phyloP scores from a whole-genome alignment of 352 stramenopile genomes.

The Phytophthora pinifolia region DNA sequence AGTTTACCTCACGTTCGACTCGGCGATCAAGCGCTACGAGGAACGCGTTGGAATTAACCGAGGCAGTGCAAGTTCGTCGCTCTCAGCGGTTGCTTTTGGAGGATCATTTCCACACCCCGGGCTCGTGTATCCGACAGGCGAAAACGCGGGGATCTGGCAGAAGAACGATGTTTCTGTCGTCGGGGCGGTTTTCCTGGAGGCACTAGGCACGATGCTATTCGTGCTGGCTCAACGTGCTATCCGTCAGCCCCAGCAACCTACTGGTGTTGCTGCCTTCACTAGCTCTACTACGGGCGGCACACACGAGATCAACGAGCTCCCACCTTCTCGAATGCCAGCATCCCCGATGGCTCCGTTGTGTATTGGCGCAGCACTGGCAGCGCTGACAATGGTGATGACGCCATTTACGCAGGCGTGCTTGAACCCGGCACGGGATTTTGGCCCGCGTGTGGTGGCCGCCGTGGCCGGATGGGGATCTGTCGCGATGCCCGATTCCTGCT shows the following conservation, averaged over 20 bases:
- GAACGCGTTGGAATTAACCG: constrained; percentile 32
- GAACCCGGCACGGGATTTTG: constrained; percentile 81
- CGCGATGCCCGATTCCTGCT: constrained; percentile 44
- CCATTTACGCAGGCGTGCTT: constrained; percentile 72
- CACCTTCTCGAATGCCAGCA: constrained; percentile 10
- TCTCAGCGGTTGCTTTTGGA: constrained; percentile 66
- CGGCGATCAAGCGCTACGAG: constrained; percentile 57
- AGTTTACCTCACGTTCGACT: constrained; percentile 51
- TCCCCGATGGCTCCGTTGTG: constrained; percentile 39
- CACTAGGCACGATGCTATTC: constrained; percentile 57
- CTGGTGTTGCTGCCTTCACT: constrained; percentile 22
- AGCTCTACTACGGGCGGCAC: constrained; percentile 2
- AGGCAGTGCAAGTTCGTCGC: constrained; percentile 35
- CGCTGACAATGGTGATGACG: constrained; percentile 51
- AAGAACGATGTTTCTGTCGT: constrained; percentile 35
- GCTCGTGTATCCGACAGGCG: constrained; percentile 22
- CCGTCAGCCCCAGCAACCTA: constrained; percentile 28
- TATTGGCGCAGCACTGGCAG: constrained; percentile 51
- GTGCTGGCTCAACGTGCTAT: constrained; percentile 63
- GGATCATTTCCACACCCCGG: constrained; percentile 69
- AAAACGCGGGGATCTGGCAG: constrained; percentile 8
- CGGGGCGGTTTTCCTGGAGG: constrained; percentile 56
- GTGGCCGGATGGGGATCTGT: constrained; percentile 57
- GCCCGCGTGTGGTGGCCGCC: constrained; percentile 58
- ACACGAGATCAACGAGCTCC: constrained; percentile 12